Evolutionary conservation across 1,284 basidiomycete genomes (phyloP), one percentile per base, ranked within the genome.

Genomic region (Tilletia caries): DNA sequence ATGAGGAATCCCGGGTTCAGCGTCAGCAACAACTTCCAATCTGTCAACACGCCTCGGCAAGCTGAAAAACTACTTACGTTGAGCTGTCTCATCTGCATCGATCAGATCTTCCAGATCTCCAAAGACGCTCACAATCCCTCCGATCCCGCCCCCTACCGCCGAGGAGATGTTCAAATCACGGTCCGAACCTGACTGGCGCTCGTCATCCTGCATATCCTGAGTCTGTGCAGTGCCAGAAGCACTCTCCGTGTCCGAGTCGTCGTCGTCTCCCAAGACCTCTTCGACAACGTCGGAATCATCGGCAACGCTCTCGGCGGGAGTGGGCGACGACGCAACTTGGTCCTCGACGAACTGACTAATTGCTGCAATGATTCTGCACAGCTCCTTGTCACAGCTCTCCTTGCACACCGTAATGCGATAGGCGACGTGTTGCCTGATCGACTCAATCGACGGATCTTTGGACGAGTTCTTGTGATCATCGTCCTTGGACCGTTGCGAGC

Each of bases 311-410:
- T 87, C 90, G 2, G 79, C 70, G 29, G 32, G 8, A 4, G 10
- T 29, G 32, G 92, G 90, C 70, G 86, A 87, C 73, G 91, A 89
- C 66, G 90, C 86, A 65, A 95, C 87, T 74, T 90, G 88, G 79
- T 93, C 90, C 85, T 98, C 95, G 76, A 97, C 96, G 85, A 93
- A 97, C 34, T 89, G 85, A 71, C 95, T 95, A 86, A 98, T 94
- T 70, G 90, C 92, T 82, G 92, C 90, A 67, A 95, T 92, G 79
- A 97, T 92, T 77, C 92, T 90, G 80, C 91, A 89, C 13, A 98
- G 88, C 81, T 96, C 93, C 85, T 91, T 91, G 87, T 98, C 94
- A 86, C 95, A 98, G 75, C 92, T 91, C 68, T 91, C 89, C 86
- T 98, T 98, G 70, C 95, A 94, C 0, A 91, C 91, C 84, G 91